Conservation (phyloP, 116 monocot species). For the Posidonia oceanica region DNA sequence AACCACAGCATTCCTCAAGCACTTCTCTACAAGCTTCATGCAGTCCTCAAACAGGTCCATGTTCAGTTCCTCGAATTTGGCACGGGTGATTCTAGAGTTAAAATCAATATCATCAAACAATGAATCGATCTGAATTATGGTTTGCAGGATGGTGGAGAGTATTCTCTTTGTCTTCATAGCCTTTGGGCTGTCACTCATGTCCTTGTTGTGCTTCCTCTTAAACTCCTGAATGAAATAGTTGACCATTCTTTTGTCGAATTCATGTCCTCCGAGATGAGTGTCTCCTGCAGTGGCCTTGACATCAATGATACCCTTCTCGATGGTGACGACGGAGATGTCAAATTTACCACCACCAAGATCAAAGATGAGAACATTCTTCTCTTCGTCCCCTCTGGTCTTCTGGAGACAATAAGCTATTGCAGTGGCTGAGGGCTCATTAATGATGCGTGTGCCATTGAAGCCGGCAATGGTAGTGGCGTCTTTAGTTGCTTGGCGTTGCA, state of each 20-base stretch:
- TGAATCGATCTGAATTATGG: background rate
- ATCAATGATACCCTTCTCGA: constrained; percentile 2
- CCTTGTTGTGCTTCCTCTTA: constrained; percentile 46
- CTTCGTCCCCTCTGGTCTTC: too few species aligned
- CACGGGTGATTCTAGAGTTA: constrained; percentile 7
- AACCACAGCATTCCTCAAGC: constrained; percentile 51
- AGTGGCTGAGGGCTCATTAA: background rate
- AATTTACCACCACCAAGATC: constrained; percentile 8
- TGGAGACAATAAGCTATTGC: background rate
- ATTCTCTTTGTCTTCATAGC: constrained; percentile 31
- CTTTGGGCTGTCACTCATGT: constrained; percentile 51
- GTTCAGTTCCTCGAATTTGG: constrained; percentile 42
- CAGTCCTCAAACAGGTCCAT: constrained; percentile 47
- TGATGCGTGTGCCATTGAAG: background rate
- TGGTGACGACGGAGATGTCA: constrained; percentile 1
- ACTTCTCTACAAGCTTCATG: constrained; percentile 42
- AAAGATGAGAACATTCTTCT: background rate
- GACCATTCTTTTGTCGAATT: constrained; percentile 62
- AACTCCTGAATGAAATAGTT: constrained; percentile 42
- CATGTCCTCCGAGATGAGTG: constrained; percentile 50
- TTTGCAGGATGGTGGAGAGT: background rate
- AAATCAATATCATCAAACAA: constrained; percentile 4
- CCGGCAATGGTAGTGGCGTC: background rate
- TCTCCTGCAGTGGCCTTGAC: constrained; percentile 52
- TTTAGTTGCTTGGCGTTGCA: background rate